A percentile compares a stretch with the other conserved stretches of the same genome.
These are phyloP conservation scores for Lactarius psammicola DNA, from an alignment of 768 basidiomycete genomes.

Conservation along the genomic window DNA sequence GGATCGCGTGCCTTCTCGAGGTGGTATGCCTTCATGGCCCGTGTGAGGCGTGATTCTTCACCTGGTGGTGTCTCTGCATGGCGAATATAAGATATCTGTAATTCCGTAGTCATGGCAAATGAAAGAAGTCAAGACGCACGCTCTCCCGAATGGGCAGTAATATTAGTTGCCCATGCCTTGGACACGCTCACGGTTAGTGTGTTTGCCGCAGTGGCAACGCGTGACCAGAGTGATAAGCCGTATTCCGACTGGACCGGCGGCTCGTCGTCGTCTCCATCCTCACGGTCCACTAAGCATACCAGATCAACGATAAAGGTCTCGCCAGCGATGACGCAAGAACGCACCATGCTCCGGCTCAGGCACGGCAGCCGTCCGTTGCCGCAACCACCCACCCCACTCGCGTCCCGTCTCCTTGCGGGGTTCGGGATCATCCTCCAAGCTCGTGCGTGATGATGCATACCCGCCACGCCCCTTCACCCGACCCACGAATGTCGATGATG, in stretches of 20 bases:
- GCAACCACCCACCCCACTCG: slow-evolving; percentile 12
- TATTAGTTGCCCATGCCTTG: slow-evolving; percentile 49
- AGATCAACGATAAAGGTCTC: not conserved
- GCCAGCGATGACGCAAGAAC: not conserved
- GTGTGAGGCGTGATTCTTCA: slow-evolving; percentile 56
- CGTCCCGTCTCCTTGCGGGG: not conserved
- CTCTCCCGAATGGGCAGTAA: slow-evolving; percentile 25
- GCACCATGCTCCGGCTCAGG: slow-evolving; percentile 10
- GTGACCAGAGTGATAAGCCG: slow-evolving; percentile 54
- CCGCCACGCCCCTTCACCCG: slow-evolving; percentile 36
- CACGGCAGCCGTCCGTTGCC: not conserved
- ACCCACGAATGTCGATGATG: slow-evolving; percentile 39
- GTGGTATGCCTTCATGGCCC: slow-evolving; percentile 69
- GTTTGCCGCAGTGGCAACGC: slow-evolving; percentile 53
- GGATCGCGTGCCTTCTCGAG: slow-evolving; percentile 56
- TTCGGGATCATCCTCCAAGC: slow-evolving; percentile 42
- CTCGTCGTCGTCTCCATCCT: slow-evolving; percentile 17
- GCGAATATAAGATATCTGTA: not conserved
- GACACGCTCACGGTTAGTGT: slow-evolving; percentile 55
- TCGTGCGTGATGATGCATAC: slow-evolving; percentile 44
- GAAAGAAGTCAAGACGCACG: slow-evolving; percentile 8
- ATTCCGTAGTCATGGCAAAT: not conserved
- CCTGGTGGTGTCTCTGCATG: slow-evolving; percentile 49
- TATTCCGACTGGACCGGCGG: slow-evolving; percentile 33
- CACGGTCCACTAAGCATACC: not conserved